Percentiles rank a stretch among this genome's conserved stretches.
phyloP scores from a whole-genome alignment of 176 grass and related monocot genomes.

The Aegilops tauschii region DNA sequence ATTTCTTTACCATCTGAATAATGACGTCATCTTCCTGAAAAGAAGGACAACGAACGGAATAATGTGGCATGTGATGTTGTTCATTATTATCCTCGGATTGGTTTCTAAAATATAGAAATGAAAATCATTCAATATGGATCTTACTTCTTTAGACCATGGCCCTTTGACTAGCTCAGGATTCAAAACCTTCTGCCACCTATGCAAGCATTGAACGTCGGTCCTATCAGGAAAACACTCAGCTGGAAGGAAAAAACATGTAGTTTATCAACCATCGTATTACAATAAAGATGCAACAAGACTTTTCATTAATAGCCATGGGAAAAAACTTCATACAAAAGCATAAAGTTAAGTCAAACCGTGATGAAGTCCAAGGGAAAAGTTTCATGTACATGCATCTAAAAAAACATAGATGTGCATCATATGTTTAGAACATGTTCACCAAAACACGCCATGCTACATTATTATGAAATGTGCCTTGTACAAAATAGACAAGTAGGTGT shows the following conservation, averaged over 20 bases:
- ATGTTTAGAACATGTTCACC: background rate
- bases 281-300: slow-evolving; percentile 5
- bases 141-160: slow-evolving; percentile 93
- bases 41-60: slow-evolving; percentile 12
- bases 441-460: no score
- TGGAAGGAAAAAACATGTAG: slow-evolving; percentile 42
- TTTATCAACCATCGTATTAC: slow-evolving; percentile 9
- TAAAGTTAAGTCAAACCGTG: background rate
- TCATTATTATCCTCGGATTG: slow-evolving; percentile 1
- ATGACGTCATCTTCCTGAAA: slow-evolving; percentile 90
- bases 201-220: slow-evolving; percentile 92
- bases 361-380: background rate
- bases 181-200: slow-evolving; percentile 94
- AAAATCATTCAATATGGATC: slow-evolving; percentile 6
- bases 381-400: background rate
- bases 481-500: background rate
- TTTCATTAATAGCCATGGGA: background rate
- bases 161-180: slow-evolving; percentile 91
- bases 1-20: slow-evolving; percentile 75
- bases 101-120: background rate
- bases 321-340: background rate
- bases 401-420: background rate
- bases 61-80: slow-evolving; percentile 15
- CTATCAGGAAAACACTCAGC: slow-evolving; percentile 84
- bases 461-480: no score